Conservation (phyloP, 2,329 filamentous ascomycete species). For the Apiospora arundinis region DNA sequence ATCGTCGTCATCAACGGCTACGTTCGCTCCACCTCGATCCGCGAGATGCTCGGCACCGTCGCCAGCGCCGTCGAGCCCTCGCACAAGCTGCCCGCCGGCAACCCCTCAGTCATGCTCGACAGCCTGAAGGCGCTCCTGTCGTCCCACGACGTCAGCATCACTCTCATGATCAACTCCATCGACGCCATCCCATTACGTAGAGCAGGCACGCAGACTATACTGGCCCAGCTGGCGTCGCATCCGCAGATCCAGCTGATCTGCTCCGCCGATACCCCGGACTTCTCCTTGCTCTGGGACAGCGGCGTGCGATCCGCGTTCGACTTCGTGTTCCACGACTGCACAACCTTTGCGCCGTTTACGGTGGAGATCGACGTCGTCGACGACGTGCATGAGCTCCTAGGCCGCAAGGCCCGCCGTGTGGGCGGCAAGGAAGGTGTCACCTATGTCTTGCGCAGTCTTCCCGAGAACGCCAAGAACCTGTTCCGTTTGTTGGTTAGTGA, state of each 20-base stretch:
- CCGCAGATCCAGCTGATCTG: constrained; percentile 75
- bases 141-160: constrained; percentile 57
- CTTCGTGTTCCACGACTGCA: constrained; percentile 92
- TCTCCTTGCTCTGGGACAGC: constrained; percentile 88
- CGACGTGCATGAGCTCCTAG: constrained; percentile 86
- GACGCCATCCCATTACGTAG: constrained; percentile 81
- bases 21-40: constrained; percentile 66
- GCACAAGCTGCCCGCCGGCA: constrained; percentile 61
- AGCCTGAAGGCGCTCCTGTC: constrained; percentile 68
- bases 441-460: constrained; percentile 88
- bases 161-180: constrained; percentile 83
- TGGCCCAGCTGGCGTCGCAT: constrained; percentile 79
- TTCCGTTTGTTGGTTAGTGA: constrained; percentile 87
- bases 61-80: constrained; percentile 64
- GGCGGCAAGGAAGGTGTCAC: constrained; percentile 91
- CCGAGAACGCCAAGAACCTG: constrained; percentile 88
- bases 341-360: constrained; percentile 80
- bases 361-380: constrained; percentile 85
- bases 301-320: constrained; percentile 82
- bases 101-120: constrained; percentile 72
- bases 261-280: constrained; percentile 87
- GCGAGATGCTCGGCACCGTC: constrained; percentile 74
- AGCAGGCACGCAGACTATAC: constrained; percentile 69
- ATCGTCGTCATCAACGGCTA: constrained; percentile 92
- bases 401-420: constrained; percentile 77